Evolutionary conservation across 2,329 filamentous ascomycete species (phyloP).

Genomic region (Xylaria sp.): DNA sequence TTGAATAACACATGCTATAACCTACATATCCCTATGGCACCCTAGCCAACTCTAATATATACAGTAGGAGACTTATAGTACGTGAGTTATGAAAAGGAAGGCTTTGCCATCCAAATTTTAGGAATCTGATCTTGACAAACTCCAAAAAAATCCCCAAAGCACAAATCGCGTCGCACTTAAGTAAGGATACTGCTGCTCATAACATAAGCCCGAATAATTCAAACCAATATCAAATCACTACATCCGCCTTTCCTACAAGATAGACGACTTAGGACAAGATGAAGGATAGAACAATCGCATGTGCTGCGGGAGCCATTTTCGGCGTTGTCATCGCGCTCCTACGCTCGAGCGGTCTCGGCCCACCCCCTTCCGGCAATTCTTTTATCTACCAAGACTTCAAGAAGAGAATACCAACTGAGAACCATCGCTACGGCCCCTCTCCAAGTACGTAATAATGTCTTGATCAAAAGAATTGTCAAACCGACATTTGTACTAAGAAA

Average conservation of each 20-base stretch:
- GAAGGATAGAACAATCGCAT: background rate
- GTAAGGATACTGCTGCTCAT: background rate
- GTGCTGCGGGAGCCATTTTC: background rate
- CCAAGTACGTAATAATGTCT: background rate
- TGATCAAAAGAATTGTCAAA: background rate
- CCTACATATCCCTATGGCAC: background rate
- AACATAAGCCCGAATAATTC: background rate
- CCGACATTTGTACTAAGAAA: background rate
- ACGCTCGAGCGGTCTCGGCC: background rate
- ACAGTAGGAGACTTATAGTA: background rate
- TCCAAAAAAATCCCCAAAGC: background rate
- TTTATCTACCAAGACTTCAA: background rate
- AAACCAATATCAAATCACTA: background rate
- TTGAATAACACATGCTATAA: background rate
- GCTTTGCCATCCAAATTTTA: background rate
- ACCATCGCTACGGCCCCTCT: background rate
- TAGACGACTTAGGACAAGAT: background rate
- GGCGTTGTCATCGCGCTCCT: background rate
- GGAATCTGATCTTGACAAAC: background rate
- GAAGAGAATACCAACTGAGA: background rate
- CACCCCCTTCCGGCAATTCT: background rate
- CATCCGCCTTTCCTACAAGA: background rate
- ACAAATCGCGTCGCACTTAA: background rate
- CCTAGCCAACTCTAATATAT: background rate
- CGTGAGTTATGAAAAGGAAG: background rate